Base-by-base conservation (phyloP, 2,329 filamentous ascomycete species). In the Xylaria polymorpha region DNA sequence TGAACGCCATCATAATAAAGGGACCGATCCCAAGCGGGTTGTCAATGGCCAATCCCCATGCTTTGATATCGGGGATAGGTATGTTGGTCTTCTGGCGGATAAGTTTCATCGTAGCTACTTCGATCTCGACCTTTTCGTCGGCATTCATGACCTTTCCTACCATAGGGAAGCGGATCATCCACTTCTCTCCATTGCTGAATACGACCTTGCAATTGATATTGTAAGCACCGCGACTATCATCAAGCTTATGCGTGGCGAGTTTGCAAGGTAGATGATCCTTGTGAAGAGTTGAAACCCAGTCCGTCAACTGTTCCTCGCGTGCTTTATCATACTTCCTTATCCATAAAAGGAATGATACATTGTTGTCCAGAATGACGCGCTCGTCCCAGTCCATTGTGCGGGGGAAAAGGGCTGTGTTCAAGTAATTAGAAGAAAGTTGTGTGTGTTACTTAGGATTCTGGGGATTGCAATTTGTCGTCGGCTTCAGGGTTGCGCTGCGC, bases 21-120 rank as follows among this genome's bases (percentile, higher is more conserved):
- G 71, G 66, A 20, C 71, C 71, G n/a, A 72, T 56, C 7, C 66
- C 69, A 18, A 71, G 69, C 5, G 68, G 64, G 37, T 71, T 71
- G 12, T 71, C 63, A 55, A 39, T 46, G 4, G 71, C 66, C 29
- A 62, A 44, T n/a, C 71, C 71, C 71, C 71, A 71, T 44, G 71
- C 68, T 55, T 66, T 67, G 22, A 71, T 43, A n/a, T 65, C 60
- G 22, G 66, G 65, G 41, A 71, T 62, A n/a, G 71, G 71, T 35
- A 71, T 64, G 35, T 15, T 72, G 46, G 71, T 71, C 22, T 65
- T 55, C 44, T 67, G 44, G 29, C 64, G 66, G 66, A 72, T 62
- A 41, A 68, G 68, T 44, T 71, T 50, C 64, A 72, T 64, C 44
- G 65, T 44, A 39, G 61, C 70, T 55, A 69, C 57, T 65, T 72